A percentile compares a stretch with the other conserved stretches of the same genome.
Conservation (phyloP, 441 rosid genomes). For the Gossypium trilobum region DNA sequence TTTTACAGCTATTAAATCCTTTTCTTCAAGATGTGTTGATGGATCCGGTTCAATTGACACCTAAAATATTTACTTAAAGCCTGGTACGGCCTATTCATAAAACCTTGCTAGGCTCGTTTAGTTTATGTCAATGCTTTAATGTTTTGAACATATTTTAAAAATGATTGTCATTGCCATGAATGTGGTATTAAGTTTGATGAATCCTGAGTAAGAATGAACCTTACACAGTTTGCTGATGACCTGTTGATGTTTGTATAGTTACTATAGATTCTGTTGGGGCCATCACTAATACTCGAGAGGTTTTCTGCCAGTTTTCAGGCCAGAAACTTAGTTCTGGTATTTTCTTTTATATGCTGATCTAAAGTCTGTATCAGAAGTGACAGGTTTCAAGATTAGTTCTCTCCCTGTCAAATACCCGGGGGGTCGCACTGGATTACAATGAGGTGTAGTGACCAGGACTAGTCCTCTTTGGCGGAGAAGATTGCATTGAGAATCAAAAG, state of each 20-base stretch:
- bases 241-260: too few species aligned
- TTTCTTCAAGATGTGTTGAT: neutral
- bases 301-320: too few species aligned
- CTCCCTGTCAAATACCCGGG: too few species aligned
- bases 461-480: too few species aligned
- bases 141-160: neutral
- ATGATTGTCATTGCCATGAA: neutral
- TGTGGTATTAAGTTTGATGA: neutral
- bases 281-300: too few species aligned
- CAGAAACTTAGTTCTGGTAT: too few species aligned
- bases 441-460: too few species aligned
- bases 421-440: too few species aligned
- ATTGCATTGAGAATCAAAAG: neutral
- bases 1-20: neutral
- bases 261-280: too few species aligned
- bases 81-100: neutral
- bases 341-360: too few species aligned
- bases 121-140: neutral
- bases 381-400: too few species aligned
- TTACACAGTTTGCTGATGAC: neutral
- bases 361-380: too few species aligned
- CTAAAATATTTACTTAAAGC: neutral
- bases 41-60: neutral
- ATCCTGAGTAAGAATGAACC: neutral
- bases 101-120: neutral